phyloP scores from a whole-genome alignment of 2,329 filamentous ascomycete species.

The Malbranchea zuffiana region DNA sequence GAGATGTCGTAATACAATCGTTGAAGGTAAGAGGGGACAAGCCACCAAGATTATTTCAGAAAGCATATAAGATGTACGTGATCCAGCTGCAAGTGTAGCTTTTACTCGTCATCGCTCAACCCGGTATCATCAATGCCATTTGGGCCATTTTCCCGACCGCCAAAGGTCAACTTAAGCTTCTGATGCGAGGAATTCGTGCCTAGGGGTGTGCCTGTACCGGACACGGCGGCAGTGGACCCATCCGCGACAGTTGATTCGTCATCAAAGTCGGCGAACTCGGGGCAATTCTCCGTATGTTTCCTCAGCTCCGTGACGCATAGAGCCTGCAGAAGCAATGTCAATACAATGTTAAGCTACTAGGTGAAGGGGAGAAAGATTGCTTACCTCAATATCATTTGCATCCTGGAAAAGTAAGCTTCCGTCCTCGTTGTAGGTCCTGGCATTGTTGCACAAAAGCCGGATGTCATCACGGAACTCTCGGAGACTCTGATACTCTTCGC shows the following conservation, averaged over 20 bases:
- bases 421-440: conserved; percentile 93
- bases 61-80: no score
- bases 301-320: conserved; percentile 44
- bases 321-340: conserved; percentile 25
- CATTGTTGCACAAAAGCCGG: conserved; percentile 75
- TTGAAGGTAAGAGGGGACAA: no score
- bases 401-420: conserved; percentile 84
- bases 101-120: conserved; percentile 25
- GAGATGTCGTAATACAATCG: no score
- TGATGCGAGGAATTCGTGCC: conserved; percentile 42
- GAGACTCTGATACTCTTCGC: conserved; percentile 76
- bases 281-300: conserved; percentile 44
- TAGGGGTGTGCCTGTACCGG: conserved; percentile 49
- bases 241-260: conserved; percentile 37
- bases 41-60: no score
- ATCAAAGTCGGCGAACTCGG: conserved; percentile 48
- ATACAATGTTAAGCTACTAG: conserved; percentile 9
- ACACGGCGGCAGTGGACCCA: conserved; percentile 41
- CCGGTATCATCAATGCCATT: conserved; percentile 25
- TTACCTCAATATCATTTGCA: conserved; percentile 84
- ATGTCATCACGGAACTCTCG: conserved; percentile 76
- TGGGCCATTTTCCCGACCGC: conserved; percentile 23
- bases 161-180: conserved; percentile 59
- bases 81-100: no score
- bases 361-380: conserved; percentile 21